Percentiles rank a stretch among this genome's conserved stretches.
phyloP scores from a whole-genome alignment of 306 rosid genomes.

The Glycine tomentella region DNA sequence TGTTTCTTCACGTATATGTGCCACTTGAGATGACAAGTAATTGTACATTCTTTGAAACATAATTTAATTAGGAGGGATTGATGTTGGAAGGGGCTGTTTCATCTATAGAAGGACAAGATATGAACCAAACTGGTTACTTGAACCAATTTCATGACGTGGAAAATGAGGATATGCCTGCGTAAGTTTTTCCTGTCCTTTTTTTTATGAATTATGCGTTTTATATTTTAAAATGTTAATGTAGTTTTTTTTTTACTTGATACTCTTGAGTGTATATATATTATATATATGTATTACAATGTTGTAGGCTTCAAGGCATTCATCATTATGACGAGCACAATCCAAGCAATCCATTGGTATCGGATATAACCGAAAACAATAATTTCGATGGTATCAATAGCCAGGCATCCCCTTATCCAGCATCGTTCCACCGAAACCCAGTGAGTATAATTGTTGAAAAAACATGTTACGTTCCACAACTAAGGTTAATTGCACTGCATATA shows the following conservation, averaged over 20 bases:
- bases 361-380: background rate
- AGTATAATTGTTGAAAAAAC: conserved; percentile 17
- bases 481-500: background rate
- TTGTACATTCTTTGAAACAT: background rate
- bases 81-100: background rate
- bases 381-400: background rate
- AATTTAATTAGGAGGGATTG: conserved; percentile 32
- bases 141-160: background rate
- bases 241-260: background rate
- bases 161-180: conserved; percentile 1
- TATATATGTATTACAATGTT: background rate
- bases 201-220: background rate
- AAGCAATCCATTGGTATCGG: too few species aligned
- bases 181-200: background rate
- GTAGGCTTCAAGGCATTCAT: background rate
- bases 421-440: conserved; percentile 1
- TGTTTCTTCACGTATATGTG: background rate
- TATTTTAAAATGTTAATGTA: too few species aligned
- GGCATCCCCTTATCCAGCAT: background rate
- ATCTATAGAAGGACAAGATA: background rate
- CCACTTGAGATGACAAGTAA: background rate
- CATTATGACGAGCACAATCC: too few species aligned
- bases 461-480: background rate
- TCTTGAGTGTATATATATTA: too few species aligned
- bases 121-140: background rate